Percentiles rank a stretch among this genome's conserved stretches.
phyloP scores from a whole-genome alignment of 768 basidiomycete genomes.

The Naematelia encephala region DNA sequence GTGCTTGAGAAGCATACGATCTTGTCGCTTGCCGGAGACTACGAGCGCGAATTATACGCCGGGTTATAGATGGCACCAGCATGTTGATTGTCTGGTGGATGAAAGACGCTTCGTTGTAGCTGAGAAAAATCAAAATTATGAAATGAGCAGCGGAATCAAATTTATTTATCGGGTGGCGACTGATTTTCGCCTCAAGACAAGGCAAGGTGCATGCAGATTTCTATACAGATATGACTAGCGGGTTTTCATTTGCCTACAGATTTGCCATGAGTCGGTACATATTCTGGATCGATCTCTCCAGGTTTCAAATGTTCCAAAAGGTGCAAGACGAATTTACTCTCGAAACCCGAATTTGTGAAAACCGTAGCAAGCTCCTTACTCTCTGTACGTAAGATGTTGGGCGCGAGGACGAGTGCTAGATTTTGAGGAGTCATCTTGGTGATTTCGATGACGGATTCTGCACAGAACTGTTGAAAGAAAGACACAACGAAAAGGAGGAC shows the following conservation, averaged over 20 bases:
- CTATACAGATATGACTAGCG: background rate
- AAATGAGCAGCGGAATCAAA: background rate
- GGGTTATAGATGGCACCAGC: background rate
- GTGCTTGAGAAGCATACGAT: background rate
- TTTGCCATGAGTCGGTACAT: constrained; percentile 68
- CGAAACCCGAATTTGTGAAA: constrained; percentile 87
- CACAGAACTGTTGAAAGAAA: constrained; percentile 84
- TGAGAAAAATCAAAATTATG: background rate
- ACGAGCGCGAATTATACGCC: background rate
- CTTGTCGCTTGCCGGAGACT: background rate
- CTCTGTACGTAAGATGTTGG: constrained; percentile 79
- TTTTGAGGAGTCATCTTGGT: constrained; percentile 81
- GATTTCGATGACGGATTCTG: constrained; percentile 63
- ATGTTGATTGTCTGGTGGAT: background rate
- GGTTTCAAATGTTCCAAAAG: constrained; percentile 76
- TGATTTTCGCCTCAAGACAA: background rate
- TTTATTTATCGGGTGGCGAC: background rate
- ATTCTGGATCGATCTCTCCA: constrained; percentile 69
- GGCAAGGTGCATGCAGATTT: background rate
- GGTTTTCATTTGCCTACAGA: constrained; percentile 21
- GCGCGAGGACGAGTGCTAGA: constrained; percentile 85
- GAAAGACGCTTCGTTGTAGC: background rate
- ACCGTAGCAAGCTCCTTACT: constrained; percentile 85
- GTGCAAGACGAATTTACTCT: constrained; percentile 83
- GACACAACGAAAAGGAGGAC: constrained; percentile 85